A percentile compares a stretch with the other conserved stretches of the same genome.
Evolutionary conservation across 83 land plant species (phyloP).

Genomic region (Isoetes engelmannii): DNA sequence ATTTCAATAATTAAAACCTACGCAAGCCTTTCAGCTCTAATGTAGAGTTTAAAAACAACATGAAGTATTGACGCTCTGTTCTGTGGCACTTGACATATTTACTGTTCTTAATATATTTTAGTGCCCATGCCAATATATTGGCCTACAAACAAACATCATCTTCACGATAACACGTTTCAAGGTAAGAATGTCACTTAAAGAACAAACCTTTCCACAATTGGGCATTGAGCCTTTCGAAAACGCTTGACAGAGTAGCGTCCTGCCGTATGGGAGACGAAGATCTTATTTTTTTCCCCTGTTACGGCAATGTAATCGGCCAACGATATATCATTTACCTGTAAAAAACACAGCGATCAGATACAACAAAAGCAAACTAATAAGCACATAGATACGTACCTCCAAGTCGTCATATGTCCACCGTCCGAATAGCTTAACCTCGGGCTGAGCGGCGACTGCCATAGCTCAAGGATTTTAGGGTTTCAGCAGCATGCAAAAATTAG

Average conservation of each 20-base stretch:
- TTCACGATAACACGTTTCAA: neutral
- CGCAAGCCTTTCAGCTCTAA: too few species aligned
- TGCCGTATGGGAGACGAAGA: conserved; percentile 69
- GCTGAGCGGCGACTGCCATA: neutral
- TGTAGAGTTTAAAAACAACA: neutral
- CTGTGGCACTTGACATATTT: too few species aligned
- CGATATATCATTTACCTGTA: conserved; percentile 51
- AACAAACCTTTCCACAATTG: conserved; percentile 54
- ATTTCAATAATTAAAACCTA: too few species aligned
- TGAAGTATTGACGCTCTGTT: neutral
- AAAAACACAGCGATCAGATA: neutral
- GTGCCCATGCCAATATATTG: too few species aligned
- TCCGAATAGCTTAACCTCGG: conserved; percentile 58
- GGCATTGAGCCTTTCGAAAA: conserved; percentile 73
- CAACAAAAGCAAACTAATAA: neutral
- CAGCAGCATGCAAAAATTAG: too few species aligned
- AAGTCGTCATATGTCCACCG: conserved; percentile 53
- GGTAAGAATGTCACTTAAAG: neutral
- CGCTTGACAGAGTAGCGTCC: conserved; percentile 64
- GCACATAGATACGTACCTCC: conserved; percentile 23
- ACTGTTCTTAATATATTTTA: neutral
- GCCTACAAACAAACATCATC: too few species aligned
- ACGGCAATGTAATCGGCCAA: conserved; percentile 61
- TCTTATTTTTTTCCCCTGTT: conserved; percentile 42
- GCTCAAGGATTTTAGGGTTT: neutral